Evolutionary conservation across 768 basidiomycete genomes (phyloP), one percentile per base, ranked within the genome.

Genomic region (Tylopilus felleus): DNA sequence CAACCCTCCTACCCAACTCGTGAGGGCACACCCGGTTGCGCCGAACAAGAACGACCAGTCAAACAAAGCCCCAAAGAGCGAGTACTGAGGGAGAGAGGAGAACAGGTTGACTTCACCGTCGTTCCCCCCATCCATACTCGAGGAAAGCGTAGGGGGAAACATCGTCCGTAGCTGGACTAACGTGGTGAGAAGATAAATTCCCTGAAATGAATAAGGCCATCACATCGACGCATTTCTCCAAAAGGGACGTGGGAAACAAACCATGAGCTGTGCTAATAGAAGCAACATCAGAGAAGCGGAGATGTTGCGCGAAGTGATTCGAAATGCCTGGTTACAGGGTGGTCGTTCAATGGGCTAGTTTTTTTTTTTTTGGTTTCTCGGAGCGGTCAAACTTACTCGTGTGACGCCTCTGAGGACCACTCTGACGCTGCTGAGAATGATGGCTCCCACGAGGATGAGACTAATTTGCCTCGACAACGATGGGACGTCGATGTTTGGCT

Each of bases 211-310:
- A n/a, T n/a, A 51, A 23, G 17, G 47, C 27, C 51, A 38, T 44
- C 22, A 21, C 35, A 45, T 46, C 33, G 31, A 51, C 29, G 35
- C 22, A 13, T 43, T 29, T 51, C 52, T 52, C 49, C 36, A 22
- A 46, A 56, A 29, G 38, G 39, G 51, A 59, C 40, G 56, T 28
- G 35, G 52, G 63, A 58, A 53, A 51, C 55, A 63, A 59, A 90
- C 90, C 90, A 93, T 91, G 44, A 93, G 75, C 65, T 93, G 90
- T 8, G 90, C 86, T 22, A 93, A 77, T 10, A 86, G 69, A 28
- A 93, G 78, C 23, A 93, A 68, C 80, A 93, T 86, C 39, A 93
- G 71, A 5, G 86, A 86, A 5, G 88, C 87, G 31, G 85, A 85
- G 8, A 88, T 74, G 49, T 80, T 88, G 31, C 82, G 77, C 60